These are phyloP conservation scores for Ceratocystis cacaofunesta DNA, from an alignment of 2,329 filamentous ascomycete genomes.

Conservation along the genomic window DNA sequence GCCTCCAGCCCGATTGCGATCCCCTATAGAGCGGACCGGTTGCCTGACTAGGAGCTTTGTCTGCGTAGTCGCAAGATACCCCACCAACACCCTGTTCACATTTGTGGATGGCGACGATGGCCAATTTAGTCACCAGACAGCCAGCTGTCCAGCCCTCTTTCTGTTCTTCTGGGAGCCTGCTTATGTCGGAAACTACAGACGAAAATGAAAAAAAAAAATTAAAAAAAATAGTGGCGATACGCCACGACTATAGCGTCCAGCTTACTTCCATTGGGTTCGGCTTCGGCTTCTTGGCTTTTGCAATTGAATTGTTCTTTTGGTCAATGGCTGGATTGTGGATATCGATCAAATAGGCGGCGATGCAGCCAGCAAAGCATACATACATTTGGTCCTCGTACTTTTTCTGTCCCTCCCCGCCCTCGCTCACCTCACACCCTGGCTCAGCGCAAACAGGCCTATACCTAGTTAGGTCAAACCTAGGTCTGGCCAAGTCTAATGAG, in stretches of 20 bases:
- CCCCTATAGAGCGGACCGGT: background rate
- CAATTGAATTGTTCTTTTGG: slow-evolving; percentile 4
- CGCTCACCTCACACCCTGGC: background rate
- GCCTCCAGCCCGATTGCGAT: background rate
- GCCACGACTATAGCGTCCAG: too few species aligned
- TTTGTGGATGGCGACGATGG: background rate
- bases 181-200: background rate
- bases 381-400: slow-evolving; percentile 7
- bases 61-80: background rate
- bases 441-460: slow-evolving; percentile 10
- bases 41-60: background rate
- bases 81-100: background rate
- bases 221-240: background rate
- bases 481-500: slow-evolving; percentile 1
- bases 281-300: background rate
- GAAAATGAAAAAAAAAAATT: background rate
- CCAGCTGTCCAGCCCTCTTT: background rate
- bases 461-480: slow-evolving; percentile 9
- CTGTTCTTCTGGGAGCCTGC: background rate
- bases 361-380: slow-evolving; percentile 5
- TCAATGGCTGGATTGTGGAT: slow-evolving; percentile 5
- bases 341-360: slow-evolving; percentile 3
- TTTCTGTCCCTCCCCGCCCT: slow-evolving; percentile 12
- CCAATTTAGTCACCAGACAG: background rate
- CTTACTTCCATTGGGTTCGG: background rate